phyloP scores from a whole-genome alignment of 495 filamentous ascomycete genomes.

The Evernia prunastri region DNA sequence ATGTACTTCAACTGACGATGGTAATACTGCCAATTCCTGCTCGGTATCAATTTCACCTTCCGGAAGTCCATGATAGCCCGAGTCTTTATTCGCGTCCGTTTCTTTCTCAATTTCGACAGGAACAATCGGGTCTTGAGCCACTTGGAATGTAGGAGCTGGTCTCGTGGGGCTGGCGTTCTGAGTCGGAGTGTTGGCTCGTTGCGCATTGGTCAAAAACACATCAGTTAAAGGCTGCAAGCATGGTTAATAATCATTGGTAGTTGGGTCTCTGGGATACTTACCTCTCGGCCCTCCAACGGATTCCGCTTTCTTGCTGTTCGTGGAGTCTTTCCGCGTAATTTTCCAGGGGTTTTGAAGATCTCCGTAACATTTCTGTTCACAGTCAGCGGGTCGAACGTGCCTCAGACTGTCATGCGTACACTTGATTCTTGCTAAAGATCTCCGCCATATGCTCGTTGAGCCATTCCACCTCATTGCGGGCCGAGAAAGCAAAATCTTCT shows the following conservation, averaged over 20 bases:
- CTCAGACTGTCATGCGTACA: constrained; percentile 26
- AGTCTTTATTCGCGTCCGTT: constrained; percentile 52
- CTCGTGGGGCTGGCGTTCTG: constrained; percentile 26
- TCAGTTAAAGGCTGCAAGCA: constrained; percentile 66
- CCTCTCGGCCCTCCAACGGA: constrained; percentile 58
- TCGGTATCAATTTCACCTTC: constrained; percentile 46
- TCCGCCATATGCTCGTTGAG: constrained; percentile 95
- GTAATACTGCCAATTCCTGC: constrained; percentile 18
- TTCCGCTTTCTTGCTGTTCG: constrained; percentile 69
- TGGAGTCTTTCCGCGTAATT: constrained; percentile 88
- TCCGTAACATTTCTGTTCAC: constrained; percentile 63
- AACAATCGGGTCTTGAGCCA: constrained; percentile 23
- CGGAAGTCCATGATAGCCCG: constrained; percentile 76
- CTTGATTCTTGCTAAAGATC: constrained; percentile 77
- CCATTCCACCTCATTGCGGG: constrained; percentile 89
- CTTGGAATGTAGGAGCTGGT: constrained; percentile 27
- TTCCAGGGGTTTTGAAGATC: constrained; percentile 93
- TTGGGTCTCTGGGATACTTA: constrained; percentile 36
- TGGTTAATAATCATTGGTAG: constrained; percentile 12
- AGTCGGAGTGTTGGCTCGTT: constrained; percentile 24
- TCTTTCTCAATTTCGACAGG: constrained; percentile 20
- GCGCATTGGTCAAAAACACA: constrained; percentile 58
- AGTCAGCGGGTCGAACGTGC: not conserved
- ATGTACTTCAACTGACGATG: constrained; percentile 31
- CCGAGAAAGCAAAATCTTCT: constrained; percentile 83